Conservation (phyloP, 768 basidiomycete genomes). For the Krasilnikovozyma curviuscula region DNA sequence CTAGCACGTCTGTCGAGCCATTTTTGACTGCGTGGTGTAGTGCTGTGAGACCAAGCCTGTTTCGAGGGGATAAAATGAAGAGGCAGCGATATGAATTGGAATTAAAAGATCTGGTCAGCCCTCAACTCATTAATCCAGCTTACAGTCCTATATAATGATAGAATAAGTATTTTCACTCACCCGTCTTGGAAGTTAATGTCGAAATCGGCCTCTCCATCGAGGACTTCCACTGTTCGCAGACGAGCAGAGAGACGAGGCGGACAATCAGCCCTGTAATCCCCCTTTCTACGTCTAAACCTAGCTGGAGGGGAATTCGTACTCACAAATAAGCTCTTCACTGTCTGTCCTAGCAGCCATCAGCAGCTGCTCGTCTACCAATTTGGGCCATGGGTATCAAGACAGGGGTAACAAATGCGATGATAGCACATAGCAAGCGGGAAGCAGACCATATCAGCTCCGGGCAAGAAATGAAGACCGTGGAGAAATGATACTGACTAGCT, state of each 20-base stretch:
- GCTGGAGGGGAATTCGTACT: background rate
- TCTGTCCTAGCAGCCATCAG: slow-evolving; percentile 9
- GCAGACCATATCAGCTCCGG: too few species aligned
- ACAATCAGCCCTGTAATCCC: too few species aligned
- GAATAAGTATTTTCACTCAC: background rate
- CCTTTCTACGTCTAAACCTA: too few species aligned
- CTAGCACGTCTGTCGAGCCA: slow-evolving; percentile 11
- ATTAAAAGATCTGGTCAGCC: background rate
- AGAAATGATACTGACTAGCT: background rate
- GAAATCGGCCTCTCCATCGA: background rate
- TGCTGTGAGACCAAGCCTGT: slow-evolving; percentile 9
- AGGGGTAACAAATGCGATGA: background rate
- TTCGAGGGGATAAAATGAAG: background rate
- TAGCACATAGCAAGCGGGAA: too few species aligned
- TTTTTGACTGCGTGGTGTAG: slow-evolving; percentile 12
- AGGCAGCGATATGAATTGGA: background rate
- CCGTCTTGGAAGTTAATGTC: slow-evolving; percentile 14
- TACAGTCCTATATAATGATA: too few species aligned
- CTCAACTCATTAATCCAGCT: background rate
- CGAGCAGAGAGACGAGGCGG: background rate
- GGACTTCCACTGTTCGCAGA: slow-evolving; percentile 1
- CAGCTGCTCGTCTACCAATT: slow-evolving; percentile 7
- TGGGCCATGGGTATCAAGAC: background rate
- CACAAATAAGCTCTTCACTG: slow-evolving; percentile 9
- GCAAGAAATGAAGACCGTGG: background rate